Conservation (phyloP, 2,329 filamentous ascomycete species). For the Neopestalotiopsis rosae region DNA sequence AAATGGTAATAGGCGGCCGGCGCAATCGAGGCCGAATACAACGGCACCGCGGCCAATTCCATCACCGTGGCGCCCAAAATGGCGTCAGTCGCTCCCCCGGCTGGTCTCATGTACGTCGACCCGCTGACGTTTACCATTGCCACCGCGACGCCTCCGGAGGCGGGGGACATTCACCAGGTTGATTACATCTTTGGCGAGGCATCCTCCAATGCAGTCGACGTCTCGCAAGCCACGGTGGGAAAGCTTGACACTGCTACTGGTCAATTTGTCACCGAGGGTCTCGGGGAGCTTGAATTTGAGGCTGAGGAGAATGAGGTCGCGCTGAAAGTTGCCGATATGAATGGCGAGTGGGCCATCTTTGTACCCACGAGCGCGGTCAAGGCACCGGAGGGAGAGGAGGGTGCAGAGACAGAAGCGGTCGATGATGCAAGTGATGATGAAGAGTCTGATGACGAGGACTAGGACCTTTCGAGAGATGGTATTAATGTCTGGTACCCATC, state of each 20-base stretch:
- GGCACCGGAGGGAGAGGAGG: background rate
- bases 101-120: conserved; percentile 24
- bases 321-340: conserved; percentile 22
- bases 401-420: background rate
- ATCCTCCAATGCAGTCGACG: conserved; percentile 19
- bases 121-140: conserved; percentile 20
- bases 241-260: conserved; percentile 21
- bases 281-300: conserved; percentile 26
- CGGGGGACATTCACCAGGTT: conserved; percentile 20
- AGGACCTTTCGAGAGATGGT: too few relatives aligned
- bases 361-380: conserved; percentile 19
- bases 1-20: conserved; percentile 16
- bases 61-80: conserved; percentile 21
- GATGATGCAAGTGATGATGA: background rate
- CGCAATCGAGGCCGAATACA: conserved; percentile 22
- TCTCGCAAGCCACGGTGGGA: conserved; percentile 17
- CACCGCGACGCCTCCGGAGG: conserved; percentile 14
- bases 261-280: conserved; percentile 19
- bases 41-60: conserved; percentile 20
- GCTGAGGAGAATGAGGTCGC: conserved; percentile 24
- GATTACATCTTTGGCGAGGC: conserved; percentile 24
- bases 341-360: conserved; percentile 23
- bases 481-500: too few relatives aligned
- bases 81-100: conserved; percentile 16
- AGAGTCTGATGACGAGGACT: conserved; percentile 1